Conservation (phyloP, 805 yeast species). For the Metschnikowia kunwiensis region DNA sequence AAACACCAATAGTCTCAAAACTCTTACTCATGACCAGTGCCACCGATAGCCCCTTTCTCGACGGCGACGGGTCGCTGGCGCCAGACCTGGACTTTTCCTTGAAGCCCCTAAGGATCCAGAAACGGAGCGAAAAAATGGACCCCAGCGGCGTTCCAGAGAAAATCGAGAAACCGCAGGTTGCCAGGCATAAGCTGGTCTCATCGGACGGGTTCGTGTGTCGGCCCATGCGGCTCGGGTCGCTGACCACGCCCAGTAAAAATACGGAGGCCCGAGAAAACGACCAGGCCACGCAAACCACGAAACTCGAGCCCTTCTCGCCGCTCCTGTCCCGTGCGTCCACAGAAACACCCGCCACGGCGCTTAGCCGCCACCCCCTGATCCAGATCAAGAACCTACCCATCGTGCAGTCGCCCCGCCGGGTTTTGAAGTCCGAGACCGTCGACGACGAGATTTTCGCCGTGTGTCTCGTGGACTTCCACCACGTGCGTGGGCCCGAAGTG, state of each 20-base stretch:
- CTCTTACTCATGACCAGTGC: constrained; percentile 4
- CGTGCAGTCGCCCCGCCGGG: constrained; percentile 23
- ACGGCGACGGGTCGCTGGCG: neutral
- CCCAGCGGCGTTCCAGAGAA: neutral
- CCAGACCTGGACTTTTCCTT: constrained; percentile 11
- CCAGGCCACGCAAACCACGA: neutral
- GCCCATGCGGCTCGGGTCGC: constrained; percentile 32
- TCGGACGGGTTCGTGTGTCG: constrained; percentile 36
- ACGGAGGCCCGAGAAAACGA: neutral
- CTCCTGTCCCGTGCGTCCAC: neutral
- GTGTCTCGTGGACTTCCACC: constrained; percentile 91
- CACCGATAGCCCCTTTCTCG: constrained; percentile 4
- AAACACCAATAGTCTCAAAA: too few species aligned
- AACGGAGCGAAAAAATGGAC: constrained; percentile 4
- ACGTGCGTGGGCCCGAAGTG: constrained; percentile 87
- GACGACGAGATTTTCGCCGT: constrained; percentile 67
- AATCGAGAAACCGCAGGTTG: constrained; percentile 1
- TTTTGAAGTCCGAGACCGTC: constrained; percentile 22
- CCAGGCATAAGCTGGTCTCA: constrained; percentile 2
- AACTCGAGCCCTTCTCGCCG: neutral
- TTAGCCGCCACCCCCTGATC: constrained; percentile 22
- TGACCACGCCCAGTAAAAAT: constrained; percentile 2
- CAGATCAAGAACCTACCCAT: constrained; percentile 40
- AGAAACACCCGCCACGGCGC: constrained; percentile 7
- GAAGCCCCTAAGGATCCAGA: constrained; percentile 18